These are phyloP conservation scores for Ophiostoma sp. DNA, from an alignment of 2,329 filamentous ascomycete genomes.

Conservation along the genomic window DNA sequence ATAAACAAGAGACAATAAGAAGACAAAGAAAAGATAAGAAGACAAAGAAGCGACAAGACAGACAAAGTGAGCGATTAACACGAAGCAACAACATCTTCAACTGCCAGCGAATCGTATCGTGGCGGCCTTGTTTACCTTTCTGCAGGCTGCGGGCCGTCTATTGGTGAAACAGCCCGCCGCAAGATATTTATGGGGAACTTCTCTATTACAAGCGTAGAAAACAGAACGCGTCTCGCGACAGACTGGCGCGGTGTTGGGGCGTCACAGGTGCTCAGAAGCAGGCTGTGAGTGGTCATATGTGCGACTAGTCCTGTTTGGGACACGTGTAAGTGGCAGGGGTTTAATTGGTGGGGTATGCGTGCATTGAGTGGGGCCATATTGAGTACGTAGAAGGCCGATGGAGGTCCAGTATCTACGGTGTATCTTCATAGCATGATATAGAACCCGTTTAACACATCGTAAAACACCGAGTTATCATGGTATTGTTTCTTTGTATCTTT, in stretches of 20 bases:
- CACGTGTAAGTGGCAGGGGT: constrained; percentile 7
- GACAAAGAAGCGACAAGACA: not conserved
- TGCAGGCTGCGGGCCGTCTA: not conserved
- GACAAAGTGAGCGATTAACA: constrained; percentile 7
- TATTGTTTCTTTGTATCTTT: not conserved
- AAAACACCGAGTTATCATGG: not conserved
- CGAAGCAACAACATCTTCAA: not conserved
- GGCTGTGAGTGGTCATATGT: not conserved
- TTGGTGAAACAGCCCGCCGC: not conserved
- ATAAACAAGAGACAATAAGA: not conserved
- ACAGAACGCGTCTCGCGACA: not conserved
- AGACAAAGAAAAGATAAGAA: not conserved
- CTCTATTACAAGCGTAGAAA: not conserved
- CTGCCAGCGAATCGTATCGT: not conserved
- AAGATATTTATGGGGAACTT: not conserved
- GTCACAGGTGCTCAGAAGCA: not conserved
- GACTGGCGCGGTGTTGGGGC: not conserved
- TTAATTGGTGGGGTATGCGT: constrained; percentile 2
- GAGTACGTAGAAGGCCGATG: too few species aligned
- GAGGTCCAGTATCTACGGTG: not conserved
- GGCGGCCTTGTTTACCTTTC: constrained; percentile 6
- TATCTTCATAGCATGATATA: too few species aligned
- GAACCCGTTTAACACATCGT: not conserved
- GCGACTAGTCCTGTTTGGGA: not conserved
- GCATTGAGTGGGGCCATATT: not conserved